These are phyloP conservation scores for Salvia splendens DNA, from an alignment of 257 asterid species.

Conservation along the genomic window DNA sequence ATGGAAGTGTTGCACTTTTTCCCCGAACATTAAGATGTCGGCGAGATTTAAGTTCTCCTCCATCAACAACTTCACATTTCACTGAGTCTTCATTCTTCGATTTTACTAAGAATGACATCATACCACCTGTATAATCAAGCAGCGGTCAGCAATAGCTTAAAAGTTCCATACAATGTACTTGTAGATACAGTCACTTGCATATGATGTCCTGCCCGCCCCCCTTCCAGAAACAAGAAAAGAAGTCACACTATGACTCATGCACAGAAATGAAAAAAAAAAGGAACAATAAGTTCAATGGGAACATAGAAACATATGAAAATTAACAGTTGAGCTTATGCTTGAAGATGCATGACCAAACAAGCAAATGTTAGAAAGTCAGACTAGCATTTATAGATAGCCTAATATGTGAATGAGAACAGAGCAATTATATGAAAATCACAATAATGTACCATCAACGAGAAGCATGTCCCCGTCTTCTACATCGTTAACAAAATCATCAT, in stretches of 20 bases:
- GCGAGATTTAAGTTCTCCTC: constrained; percentile 97
- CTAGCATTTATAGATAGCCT: background rate
- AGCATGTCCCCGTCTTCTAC: constrained; percentile 96
- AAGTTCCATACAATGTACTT: background rate
- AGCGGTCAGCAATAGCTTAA: constrained; percentile 15
- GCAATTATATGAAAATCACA: constrained; percentile 8
- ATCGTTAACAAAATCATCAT: constrained; percentile 96
- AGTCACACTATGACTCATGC: no score
- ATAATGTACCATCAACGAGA: constrained; percentile 84
- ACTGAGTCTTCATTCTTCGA: constrained; percentile 82
- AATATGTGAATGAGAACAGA: constrained; percentile 16
- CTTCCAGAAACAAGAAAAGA: background rate
- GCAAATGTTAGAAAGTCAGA: background rate
- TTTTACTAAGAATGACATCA: constrained; percentile 85
- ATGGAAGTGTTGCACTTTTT: constrained; percentile 94
- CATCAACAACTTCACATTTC: constrained; percentile 92
- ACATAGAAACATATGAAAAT: background rate
- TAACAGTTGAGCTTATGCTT: background rate
- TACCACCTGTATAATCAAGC: constrained; percentile 69
- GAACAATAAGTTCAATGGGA: background rate
- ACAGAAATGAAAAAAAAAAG: no score
- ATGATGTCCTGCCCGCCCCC: background rate
- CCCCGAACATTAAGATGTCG: constrained; percentile 96
- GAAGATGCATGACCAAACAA: constrained; percentile 1
- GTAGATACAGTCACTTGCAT: constrained; percentile 1